These are phyloP conservation scores for Picea glauca DNA, from an alignment of 75 land plant species.

Conservation along the genomic window DNA sequence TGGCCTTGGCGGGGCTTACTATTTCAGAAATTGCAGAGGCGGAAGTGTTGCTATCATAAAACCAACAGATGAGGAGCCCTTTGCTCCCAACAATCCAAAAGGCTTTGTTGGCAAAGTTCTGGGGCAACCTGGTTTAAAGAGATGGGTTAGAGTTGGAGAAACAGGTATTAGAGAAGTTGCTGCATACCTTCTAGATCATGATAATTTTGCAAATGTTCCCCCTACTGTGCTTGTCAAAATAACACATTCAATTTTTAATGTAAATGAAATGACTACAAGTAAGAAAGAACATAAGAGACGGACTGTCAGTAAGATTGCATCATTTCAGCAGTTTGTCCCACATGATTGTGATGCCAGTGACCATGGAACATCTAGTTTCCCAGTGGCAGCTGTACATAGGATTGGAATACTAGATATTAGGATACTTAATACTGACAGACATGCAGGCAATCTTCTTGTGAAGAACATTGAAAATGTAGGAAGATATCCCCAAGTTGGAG, in stretches of 20 bases:
- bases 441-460: conserved; percentile 70
- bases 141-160: conserved; percentile 78
- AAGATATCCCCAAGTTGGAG: conserved; percentile 23
- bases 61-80: conserved; percentile 92
- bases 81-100: conserved; percentile 91
- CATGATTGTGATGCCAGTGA: conserved; percentile 89
- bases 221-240: conserved; percentile 73
- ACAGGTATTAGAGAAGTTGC: conserved; percentile 89
- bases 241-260: conserved; percentile 71
- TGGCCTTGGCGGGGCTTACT: conserved; percentile 90
- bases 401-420: conserved; percentile 80
- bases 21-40: conserved; percentile 64
- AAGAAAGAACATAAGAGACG: conserved; percentile 19
- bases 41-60: conserved; percentile 80
- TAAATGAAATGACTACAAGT: conserved; percentile 42
- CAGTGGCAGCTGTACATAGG: conserved; percentile 73
- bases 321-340: conserved; percentile 72
- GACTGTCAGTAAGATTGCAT: conserved; percentile 71
- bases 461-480: conserved; percentile 33
- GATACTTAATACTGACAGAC: conserved; percentile 77
- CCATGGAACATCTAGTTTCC: conserved; percentile 73
- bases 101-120: conserved; percentile 75
- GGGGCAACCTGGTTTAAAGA: conserved; percentile 81
- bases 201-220: conserved; percentile 79
- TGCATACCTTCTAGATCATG: conserved; percentile 79